Evolutionary conservation across 1,139 yeast genomes (phyloP).

Genomic region (Taphrina sp.): DNA sequence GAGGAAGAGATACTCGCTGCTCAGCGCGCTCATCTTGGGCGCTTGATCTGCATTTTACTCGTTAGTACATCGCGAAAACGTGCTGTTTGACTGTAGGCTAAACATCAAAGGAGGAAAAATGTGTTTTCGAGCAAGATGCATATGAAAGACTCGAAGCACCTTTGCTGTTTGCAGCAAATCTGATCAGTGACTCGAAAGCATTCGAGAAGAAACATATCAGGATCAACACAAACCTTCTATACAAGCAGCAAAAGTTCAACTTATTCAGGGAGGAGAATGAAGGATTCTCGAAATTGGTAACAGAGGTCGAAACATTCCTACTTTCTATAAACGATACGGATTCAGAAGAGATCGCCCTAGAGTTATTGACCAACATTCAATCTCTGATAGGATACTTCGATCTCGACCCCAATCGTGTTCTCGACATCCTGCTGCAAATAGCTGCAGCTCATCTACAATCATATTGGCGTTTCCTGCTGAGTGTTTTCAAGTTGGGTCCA

Average conservation of each 20-base stretch:
- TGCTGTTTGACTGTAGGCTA: slow-evolving; percentile 6
- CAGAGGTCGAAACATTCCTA: slow-evolving; percentile 48
- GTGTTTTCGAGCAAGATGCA: slow-evolving; percentile 11
- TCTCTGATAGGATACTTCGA: slow-evolving; percentile 71
- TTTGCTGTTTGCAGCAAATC: slow-evolving; percentile 9
- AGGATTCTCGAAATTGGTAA: slow-evolving; percentile 71
- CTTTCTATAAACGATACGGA: slow-evolving; percentile 1
- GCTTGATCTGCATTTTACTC: slow-evolving; percentile 9
- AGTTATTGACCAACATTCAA: slow-evolving; percentile 55
- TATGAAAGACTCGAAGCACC: slow-evolving; percentile 25
- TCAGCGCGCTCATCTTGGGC: slow-evolving; percentile 8
- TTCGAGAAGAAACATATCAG: slow-evolving; percentile 49
- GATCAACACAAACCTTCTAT: slow-evolving; percentile 51
- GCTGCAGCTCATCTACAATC: slow-evolving; percentile 35
- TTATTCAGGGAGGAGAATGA: slow-evolving; percentile 74
- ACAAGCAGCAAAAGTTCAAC: slow-evolving; percentile 71
- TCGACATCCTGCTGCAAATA: slow-evolving; percentile 61
- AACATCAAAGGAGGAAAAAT: slow-evolving; percentile 7
- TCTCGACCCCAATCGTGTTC: slow-evolving; percentile 70
- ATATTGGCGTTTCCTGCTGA: slow-evolving; percentile 20
- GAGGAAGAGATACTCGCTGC: slow-evolving; percentile 1
- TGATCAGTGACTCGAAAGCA: slow-evolving; percentile 21
- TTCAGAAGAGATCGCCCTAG: slow-evolving; percentile 48
- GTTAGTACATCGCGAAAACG: slow-evolving; percentile 8
- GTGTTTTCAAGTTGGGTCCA: slow-evolving; percentile 5